A percentile compares a stretch with the other conserved stretches of the same genome.
These are phyloP conservation scores for Eucalyptus marginata DNA, from an alignment of 345 rosid genomes.

Conservation along the genomic window DNA sequence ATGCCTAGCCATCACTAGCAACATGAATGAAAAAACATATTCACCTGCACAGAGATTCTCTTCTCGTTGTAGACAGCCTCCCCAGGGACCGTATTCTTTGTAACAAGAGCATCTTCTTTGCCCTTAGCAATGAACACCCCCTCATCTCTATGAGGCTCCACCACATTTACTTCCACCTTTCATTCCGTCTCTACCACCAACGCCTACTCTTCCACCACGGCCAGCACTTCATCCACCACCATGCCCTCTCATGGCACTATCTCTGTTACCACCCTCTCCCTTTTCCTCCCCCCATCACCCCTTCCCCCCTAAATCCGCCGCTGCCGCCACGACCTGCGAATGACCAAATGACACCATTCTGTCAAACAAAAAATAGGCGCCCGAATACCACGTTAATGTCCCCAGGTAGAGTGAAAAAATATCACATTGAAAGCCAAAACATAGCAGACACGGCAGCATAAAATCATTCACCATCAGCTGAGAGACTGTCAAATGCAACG, in stretches of 20 bases:
- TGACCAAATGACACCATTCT: neutral
- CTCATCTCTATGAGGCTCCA: slow-evolving; percentile 78
- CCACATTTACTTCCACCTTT: slow-evolving; percentile 71
- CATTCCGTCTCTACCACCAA: slow-evolving; percentile 65
- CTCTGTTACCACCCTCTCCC: slow-evolving; percentile 27
- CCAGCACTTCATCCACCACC: slow-evolving; percentile 28
- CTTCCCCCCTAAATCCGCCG: slow-evolving; percentile 28
- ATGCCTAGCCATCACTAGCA: neutral
- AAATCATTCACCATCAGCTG: neutral
- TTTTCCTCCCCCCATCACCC: slow-evolving; percentile 27
- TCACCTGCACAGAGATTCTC: slow-evolving; percentile 77
- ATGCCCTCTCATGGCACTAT: slow-evolving; percentile 9
- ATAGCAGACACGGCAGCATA: neutral
- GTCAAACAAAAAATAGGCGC: neutral
- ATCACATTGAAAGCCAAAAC: too few relatives aligned
- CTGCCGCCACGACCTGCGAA: slow-evolving; percentile 26
- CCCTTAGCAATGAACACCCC: slow-evolving; percentile 89
- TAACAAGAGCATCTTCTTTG: slow-evolving; percentile 89
- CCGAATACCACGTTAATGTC: neutral
- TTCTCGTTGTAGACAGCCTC: slow-evolving; percentile 89
- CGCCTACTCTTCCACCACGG: slow-evolving; percentile 12
- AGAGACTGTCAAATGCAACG: too few relatives aligned
- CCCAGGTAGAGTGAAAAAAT: neutral
- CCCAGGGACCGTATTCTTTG: slow-evolving; percentile 83
- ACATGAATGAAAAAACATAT: neutral